phyloP scores from a whole-genome alignment of 495 filamentous ascomycete species.

The Pyronema omphalodes region DNA sequence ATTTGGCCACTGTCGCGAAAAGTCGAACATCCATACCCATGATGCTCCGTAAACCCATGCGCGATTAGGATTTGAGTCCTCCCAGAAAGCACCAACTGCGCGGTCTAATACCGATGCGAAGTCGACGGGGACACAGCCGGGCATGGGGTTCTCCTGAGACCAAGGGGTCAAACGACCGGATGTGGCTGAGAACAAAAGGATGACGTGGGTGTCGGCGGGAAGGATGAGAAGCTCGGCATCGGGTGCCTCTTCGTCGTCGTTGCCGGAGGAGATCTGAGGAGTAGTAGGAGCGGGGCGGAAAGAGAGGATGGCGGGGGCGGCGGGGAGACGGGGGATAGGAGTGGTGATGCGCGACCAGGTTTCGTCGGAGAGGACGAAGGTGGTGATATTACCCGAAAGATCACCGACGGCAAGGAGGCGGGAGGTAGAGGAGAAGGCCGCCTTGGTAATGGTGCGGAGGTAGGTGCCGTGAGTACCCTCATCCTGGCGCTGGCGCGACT shows the following conservation, averaged over 20 bases:
- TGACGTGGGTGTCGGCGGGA: conserved; percentile 47
- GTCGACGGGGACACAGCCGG: conserved; percentile 48
- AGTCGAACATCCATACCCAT: conserved; percentile 88
- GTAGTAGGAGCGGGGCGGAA: conserved; percentile 41
- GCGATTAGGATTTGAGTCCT: conserved; percentile 34
- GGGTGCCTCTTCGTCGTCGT: conserved; percentile 27
- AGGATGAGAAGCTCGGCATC: conserved; percentile 54
- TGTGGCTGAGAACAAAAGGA: conserved; percentile 58
- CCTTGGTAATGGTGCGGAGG: conserved; percentile 52
- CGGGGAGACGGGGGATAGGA: conserved; percentile 60
- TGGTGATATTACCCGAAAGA: conserved; percentile 70
- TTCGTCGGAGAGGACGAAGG: conserved; percentile 46
- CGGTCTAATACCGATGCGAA: conserved; percentile 55
- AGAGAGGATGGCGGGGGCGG: conserved; percentile 49
- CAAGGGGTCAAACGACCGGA: conserved; percentile 61
- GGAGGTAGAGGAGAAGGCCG: conserved; percentile 66
- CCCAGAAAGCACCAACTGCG: conserved; percentile 73
- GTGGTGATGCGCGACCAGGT: conserved; percentile 51
- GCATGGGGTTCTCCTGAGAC: conserved; percentile 60
- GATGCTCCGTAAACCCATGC: conserved; percentile 72
- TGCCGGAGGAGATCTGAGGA: conserved; percentile 25
- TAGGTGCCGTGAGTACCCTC: conserved; percentile 61
- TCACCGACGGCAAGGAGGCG: conserved; percentile 60
- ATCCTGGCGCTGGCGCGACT: conserved; percentile 5
- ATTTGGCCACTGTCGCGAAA: conserved; percentile 48